Base-by-base conservation (phyloP, 73 alveolate genomes). In the Durusdinium trenchii region DNA sequence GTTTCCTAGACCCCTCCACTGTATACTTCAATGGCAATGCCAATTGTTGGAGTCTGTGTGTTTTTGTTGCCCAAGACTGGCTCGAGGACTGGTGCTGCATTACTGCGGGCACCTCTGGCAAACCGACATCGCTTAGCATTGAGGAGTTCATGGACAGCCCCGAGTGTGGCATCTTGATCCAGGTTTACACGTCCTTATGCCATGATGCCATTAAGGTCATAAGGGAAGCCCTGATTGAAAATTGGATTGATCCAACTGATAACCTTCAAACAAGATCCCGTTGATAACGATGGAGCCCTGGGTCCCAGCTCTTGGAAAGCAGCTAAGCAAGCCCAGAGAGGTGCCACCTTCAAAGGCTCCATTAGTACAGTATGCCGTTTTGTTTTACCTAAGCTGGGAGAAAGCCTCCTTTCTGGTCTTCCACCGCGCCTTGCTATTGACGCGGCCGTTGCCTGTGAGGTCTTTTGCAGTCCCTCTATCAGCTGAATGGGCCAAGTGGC, bases 61-160 rank as follows among this genome's bases (percentile, higher is more conserved):
- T 57, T 12, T 16, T 23, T 23, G 69, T 57, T 57, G 69, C 12
- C 69, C 69, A 16, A 12, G 38, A 3, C 83, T n/a, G 48, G 14
- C 86, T 35, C 42, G 9, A 81, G 91, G 91, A 81, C 69, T 81
- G 91, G 91, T 81, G 91, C 69, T 81, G 91, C 47, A 81, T 81
- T 38, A 81, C 91, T n/a, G 46, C 71, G 32, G 57, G 54, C n/a
- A 30, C 91, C 12, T 64, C 23, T 3, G 71, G 91, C 71, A 48
- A 10, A n/a, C 48, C 91, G 40, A 81, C 91, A 5, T 81, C 91
- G n/a, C 30, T 81, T 64, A 81, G 36, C 69, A 81, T 81, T 35
- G 61, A 43, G 35, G 91, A 81, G 52, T 81, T 81, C 91, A 81
- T 30, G 69, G 48, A 18, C 50, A 81, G 71, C 16, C 67, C 71